These are phyloP conservation scores for Phaeotremella fagi DNA, from an alignment of 768 basidiomycete species.

Conservation along the genomic window DNA sequence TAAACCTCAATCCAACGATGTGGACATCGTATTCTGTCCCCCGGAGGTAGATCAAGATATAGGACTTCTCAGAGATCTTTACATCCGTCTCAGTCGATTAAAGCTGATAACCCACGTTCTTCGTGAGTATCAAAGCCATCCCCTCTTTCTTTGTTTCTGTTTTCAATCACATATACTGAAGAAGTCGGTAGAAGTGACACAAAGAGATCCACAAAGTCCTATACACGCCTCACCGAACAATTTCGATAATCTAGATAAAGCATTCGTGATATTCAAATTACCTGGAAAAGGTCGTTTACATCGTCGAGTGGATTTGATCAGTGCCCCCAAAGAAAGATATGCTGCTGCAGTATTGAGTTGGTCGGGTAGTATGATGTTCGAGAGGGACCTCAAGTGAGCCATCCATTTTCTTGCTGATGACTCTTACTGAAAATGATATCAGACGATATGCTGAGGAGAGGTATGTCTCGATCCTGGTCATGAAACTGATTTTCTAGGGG, in stretches of 20 bases:
- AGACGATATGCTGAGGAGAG: constrained; percentile 37
- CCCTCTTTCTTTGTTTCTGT: not conserved
- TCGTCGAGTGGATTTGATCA: constrained; percentile 78
- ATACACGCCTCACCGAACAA: constrained; percentile 49
- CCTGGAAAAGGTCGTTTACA: constrained; percentile 55
- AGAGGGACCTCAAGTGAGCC: constrained; percentile 65
- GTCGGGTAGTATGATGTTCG: constrained; percentile 87
- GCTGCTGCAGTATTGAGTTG: constrained; percentile 89
- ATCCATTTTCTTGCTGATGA: not conserved
- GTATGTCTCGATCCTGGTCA: constrained; percentile 9
- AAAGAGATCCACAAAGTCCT: constrained; percentile 9
- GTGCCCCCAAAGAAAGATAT: constrained; percentile 68
- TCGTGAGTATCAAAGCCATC: constrained; percentile 56
- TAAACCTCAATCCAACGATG: constrained; percentile 73
- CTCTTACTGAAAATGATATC: not conserved
- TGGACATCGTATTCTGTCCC: constrained; percentile 85
- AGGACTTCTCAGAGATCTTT: constrained; percentile 60
- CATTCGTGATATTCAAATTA: constrained; percentile 70
- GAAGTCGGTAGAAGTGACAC: constrained; percentile 58
- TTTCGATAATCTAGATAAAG: constrained; percentile 79
- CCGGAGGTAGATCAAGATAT: constrained; percentile 56
- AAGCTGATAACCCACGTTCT: constrained; percentile 74
- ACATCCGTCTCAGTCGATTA: constrained; percentile 47
- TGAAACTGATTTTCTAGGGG: constrained; percentile 14
- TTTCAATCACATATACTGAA: not conserved